Evolutionary conservation across 2,329 filamentous ascomycete genomes (phyloP).

Genomic region (Aspergillus ochraceoroseus): DNA sequence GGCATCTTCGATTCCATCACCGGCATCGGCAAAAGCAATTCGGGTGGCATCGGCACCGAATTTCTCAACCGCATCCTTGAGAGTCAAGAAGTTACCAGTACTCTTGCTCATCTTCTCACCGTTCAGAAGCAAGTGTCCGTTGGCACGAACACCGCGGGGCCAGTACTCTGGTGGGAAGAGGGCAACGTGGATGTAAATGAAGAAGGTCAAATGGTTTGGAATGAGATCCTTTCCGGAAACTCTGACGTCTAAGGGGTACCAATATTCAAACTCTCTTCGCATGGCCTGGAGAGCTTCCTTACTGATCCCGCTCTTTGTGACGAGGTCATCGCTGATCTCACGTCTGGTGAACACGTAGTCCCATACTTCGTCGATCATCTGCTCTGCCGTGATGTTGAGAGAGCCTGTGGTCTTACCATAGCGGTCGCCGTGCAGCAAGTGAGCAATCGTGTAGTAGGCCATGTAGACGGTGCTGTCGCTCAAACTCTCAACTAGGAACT

Average conservation of each 20-base stretch:
- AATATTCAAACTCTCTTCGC: constrained; percentile 92
- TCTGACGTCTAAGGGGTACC: constrained; percentile 86
- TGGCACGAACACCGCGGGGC: constrained; percentile 78
- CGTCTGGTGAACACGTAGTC: constrained; percentile 86
- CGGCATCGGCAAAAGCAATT: constrained; percentile 88
- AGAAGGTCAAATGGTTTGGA: constrained; percentile 92
- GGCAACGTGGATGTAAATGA: constrained; percentile 87
- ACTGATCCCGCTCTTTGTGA: constrained; percentile 63
- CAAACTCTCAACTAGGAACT: constrained; percentile 87
- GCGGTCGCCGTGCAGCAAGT: constrained; percentile 72
- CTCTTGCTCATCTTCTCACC: constrained; percentile 99
- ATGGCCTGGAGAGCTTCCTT: constrained; percentile 70
- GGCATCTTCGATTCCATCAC: constrained; percentile 88
- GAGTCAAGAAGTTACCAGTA: constrained; percentile 93
- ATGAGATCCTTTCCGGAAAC: constrained; percentile 90
- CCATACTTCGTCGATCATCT: constrained; percentile 94
- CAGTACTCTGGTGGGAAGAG: constrained; percentile 85
- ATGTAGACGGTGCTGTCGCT: constrained; percentile 86
- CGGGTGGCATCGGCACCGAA: constrained; percentile 91
- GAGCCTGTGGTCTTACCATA: constrained; percentile 70
- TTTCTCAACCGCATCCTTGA: constrained; percentile 79
- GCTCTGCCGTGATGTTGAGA: constrained; percentile 67
- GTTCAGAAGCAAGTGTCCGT: constrained; percentile 90
- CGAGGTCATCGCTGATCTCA: constrained; percentile 61
- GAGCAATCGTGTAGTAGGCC: constrained; percentile 59